Percentiles rank a stretch among this genome's conserved stretches.
Conservation (phyloP, 208 protist species). For the Leishmania tarentolae region DNA sequence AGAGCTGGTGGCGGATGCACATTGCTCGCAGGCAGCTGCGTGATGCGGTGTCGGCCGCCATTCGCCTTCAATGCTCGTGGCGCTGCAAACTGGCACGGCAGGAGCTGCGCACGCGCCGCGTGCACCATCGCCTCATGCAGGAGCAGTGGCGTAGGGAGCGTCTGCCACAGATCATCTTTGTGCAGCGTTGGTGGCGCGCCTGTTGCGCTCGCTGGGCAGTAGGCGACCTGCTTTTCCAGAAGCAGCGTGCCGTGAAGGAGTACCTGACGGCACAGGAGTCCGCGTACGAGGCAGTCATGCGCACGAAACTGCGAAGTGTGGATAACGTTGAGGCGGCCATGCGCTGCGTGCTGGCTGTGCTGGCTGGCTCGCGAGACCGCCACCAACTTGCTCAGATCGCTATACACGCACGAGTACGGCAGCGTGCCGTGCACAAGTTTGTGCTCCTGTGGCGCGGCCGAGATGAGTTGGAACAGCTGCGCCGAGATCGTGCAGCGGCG, state of each 20-base stretch:
- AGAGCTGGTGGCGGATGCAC: slow-evolving; percentile 60
- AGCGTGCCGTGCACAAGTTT: slow-evolving; percentile 41
- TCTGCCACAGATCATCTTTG: slow-evolving; percentile 9
- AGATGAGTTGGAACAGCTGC: slow-evolving; percentile 25
- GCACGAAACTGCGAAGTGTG: slow-evolving; percentile 7
- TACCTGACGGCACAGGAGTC: slow-evolving; percentile 36
- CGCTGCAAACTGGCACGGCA: slow-evolving; percentile 18
- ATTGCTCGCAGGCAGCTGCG: background rate
- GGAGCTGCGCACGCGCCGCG: slow-evolving; percentile 30
- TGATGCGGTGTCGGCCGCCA: background rate
- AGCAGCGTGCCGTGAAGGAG: slow-evolving; percentile 32
- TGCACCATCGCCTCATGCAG: slow-evolving; percentile 38
- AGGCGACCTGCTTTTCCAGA: slow-evolving; percentile 7
- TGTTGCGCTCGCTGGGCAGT: slow-evolving; percentile 15
- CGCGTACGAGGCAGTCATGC: slow-evolving; percentile 30
- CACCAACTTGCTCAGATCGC: slow-evolving; percentile 19
- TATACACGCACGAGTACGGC: slow-evolving; percentile 20
- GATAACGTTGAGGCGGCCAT: slow-evolving; percentile 28
- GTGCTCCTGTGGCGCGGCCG: slow-evolving; percentile 39
- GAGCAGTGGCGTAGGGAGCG: slow-evolving; percentile 26
- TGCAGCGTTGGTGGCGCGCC: slow-evolving; percentile 58
- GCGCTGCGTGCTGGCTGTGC: slow-evolving; percentile 46
- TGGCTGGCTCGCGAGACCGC: slow-evolving; percentile 53
- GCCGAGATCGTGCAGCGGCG: slow-evolving; percentile 17
- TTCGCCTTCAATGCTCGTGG: slow-evolving; percentile 19